Base-by-base conservation (phyloP, 495 filamentous ascomycete species). In the Penicillium maclennaniae region DNA sequence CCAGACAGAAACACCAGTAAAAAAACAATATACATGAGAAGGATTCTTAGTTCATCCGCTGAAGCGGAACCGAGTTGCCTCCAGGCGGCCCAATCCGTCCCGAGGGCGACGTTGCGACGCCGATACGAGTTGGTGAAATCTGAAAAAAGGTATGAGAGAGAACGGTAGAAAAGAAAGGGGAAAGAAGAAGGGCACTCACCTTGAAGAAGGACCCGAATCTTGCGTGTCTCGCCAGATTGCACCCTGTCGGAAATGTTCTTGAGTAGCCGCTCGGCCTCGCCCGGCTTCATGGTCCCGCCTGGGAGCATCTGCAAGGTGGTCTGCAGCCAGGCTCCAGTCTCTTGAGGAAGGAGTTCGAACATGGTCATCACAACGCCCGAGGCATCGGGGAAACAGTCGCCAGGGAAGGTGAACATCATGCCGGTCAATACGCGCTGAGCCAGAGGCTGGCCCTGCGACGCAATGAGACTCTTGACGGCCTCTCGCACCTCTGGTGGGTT, bases 381-480 rank as follows among this genome's bases (percentile, higher is more conserved):
- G 6, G 91, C 91, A 69, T 97, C 95, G 0, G 92, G 82, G 68
- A 97, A 91, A 71, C 91, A 97, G 65, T 96, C 95, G 41, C 84
- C 81, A 0, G 93, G 93, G 76, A 97, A 99, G 0, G 84, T 90
- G 66, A 96, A 97, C 92, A 99, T 97, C 91, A 99, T 92, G 55
- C 93, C 93, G 5, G 91, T 91, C 63, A 97, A 72, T 37, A 95
- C 82, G 39, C 89, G 88, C 66, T 95, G 91, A 19, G 89, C 80
- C 31, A 99, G 77, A 21, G 81, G 67, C 66, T 91, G 87, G 44
- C 95, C 93, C 45, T 92, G 83, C 0, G 77, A 73, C 2, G 79
- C 45, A 43, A 95, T 65, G 34, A 97, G 80, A 41, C 80, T 70
- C 67, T 86, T 87, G 46, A 99, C 87, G 17, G 84, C 80, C 26